Evolutionary conservation across 768 basidiomycete genomes (phyloP), one percentile per base, ranked within the genome.

Genomic region (Tulasnella sp.): DNA sequence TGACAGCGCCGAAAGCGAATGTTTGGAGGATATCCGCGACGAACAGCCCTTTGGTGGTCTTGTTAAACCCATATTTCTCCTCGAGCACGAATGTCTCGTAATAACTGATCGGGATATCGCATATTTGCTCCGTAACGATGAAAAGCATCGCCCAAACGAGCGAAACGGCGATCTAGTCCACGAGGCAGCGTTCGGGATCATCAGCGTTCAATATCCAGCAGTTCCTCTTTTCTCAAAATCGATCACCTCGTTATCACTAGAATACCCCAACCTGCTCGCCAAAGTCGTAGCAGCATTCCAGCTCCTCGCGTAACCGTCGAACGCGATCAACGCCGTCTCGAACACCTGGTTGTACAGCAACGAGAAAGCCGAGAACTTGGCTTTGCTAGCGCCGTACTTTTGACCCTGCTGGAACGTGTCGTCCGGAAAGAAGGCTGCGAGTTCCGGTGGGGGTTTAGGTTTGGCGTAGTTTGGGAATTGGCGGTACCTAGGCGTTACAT

Each of bases 31-130:
- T 82, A 83, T 99, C 97, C 2, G 87, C 85, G 74, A 95, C 83
- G 84, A 94, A 99, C 4, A 96, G 85, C 23, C 81, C 81, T 0
- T 90, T 89, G 0, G 95, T 94, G 6, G 91, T 96, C 85, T 99
- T 98, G 88, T 99, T 99, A 88, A 98, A 99, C 0, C 96, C 96
- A 80, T 98, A 95, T 80, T 91, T 92, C 83, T 97, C 92, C 85
- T 99, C 98, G 51, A 99, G 87, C 6, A 96, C 92, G 82, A 99
- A 99, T 3, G 95, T 98, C 79, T 90, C 88, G 85, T 98, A 98
- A 29, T 91, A 86, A 40, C 89, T 90, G 57, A 95, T 85, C 29
- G 97, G 95, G n/a, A n/a, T n/a, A n/a, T n/a, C n/a, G n/a, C n/a
- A n/a, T 39, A 93, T 83, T 0, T 90, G 88, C 2, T 92, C 91